Evolutionary conservation across 352 stramenopile genomes (phyloP).

Genomic region (Globisporangium acanthophoron): DNA sequence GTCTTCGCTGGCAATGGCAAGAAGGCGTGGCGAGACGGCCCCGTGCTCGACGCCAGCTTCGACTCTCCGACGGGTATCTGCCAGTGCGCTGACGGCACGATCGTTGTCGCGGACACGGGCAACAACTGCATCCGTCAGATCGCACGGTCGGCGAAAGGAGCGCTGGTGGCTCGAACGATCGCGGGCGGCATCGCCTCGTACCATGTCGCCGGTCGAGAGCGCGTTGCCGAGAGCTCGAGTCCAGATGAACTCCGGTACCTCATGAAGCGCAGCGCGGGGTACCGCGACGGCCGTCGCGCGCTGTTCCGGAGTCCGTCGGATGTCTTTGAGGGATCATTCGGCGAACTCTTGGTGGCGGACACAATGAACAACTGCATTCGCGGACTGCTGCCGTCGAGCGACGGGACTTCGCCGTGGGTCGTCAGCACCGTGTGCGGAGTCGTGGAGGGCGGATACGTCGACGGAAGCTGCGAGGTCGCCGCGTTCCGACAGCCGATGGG

Average conservation of each 20-base stretch:
- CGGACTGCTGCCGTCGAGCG: constrained; percentile 16
- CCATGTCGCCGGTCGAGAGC: constrained; percentile 1
- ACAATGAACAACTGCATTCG: constrained; percentile 62
- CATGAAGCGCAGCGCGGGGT: constrained; percentile 18
- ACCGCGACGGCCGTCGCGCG: constrained; percentile 23
- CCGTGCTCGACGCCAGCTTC: constrained; percentile 32
- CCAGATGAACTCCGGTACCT: constrained; percentile 5
- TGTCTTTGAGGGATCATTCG: constrained; percentile 19
- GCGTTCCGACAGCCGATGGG: constrained; percentile 32
- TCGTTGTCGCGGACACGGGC: constrained; percentile 41
- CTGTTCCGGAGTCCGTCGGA: constrained; percentile 39
- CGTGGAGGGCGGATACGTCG: constrained; percentile 17
- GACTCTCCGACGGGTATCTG: constrained; percentile 34
- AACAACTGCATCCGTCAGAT: constrained; percentile 57
- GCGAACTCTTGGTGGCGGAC: constrained; percentile 39
- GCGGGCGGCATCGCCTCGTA: constrained; percentile 19
- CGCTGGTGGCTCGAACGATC: constrained; percentile 31
- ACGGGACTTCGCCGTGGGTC: constrained; percentile 15
- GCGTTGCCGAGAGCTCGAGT: constrained; percentile 2
- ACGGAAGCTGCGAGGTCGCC: constrained; percentile 27
- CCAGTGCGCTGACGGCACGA: constrained; percentile 28
- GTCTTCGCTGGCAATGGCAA: constrained; percentile 36
- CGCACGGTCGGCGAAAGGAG: constrained; percentile 14
- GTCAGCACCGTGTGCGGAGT: constrained; percentile 27
- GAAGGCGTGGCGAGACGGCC: constrained; percentile 37